Conservation (phyloP, 768 basidiomycete genomes). For the Mycena vitilis region DNA sequence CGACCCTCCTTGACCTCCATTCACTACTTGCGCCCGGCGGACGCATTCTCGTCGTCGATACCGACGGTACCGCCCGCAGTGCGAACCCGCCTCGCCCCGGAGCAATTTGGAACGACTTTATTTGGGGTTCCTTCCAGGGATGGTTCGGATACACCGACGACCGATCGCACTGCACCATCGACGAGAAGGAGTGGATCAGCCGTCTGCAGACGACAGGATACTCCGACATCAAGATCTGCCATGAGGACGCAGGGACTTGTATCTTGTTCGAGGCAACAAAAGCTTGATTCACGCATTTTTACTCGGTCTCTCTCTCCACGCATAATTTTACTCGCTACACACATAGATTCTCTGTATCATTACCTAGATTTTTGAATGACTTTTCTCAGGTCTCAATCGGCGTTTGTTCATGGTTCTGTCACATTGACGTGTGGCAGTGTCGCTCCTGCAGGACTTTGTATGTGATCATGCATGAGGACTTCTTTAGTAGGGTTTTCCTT, state of each 20-base stretch:
- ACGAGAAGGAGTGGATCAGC: constrained; percentile 19
- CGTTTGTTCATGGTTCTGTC: too few species aligned
- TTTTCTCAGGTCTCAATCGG: too few species aligned
- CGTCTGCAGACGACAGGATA: constrained; percentile 23
- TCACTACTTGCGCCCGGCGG: constrained; percentile 23
- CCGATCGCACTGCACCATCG: constrained; percentile 26
- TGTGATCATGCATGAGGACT: too few species aligned
- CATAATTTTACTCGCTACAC: too few species aligned
- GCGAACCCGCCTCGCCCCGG: constrained; percentile 26
- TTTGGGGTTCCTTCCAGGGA: constrained; percentile 29
- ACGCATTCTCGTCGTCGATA: constrained; percentile 25
- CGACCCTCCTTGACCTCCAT: constrained; percentile 23
- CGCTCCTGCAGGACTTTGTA: too few species aligned
- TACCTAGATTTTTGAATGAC: too few species aligned
- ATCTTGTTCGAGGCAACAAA: constrained; percentile 25
- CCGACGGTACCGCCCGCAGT: constrained; percentile 27
- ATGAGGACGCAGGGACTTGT: constrained; percentile 31
- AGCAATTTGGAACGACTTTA: constrained; percentile 29
- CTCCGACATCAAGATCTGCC: constrained; percentile 26
- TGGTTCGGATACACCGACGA: constrained; percentile 29
- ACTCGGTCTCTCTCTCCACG: too few species aligned
- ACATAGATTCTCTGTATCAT: too few species aligned
- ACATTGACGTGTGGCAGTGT: too few species aligned
- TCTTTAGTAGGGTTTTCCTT: too few species aligned
- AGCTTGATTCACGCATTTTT: constrained; percentile 1